Evolutionary conservation across 495 filamentous ascomycete genomes (phyloP).

Genomic region (Penicillium roqueforti): DNA sequence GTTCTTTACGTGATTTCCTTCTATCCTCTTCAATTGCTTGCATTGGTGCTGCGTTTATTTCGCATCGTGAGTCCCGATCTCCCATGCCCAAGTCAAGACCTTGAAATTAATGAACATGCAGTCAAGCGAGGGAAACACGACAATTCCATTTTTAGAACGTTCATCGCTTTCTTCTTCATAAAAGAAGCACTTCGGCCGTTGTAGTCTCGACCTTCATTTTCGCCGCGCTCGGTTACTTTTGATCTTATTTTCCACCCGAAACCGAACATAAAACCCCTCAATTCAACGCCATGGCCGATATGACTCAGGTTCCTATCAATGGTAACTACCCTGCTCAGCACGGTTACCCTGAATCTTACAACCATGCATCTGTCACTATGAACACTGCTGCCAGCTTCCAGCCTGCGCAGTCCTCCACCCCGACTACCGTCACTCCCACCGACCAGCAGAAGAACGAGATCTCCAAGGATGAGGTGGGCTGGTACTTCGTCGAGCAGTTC

Average conservation of each 20-base stretch:
- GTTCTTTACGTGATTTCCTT: constrained; percentile 21
- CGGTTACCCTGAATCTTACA: constrained; percentile 39
- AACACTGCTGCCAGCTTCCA: constrained; percentile 43
- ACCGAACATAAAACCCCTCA: constrained; percentile 12
- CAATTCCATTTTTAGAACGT: constrained; percentile 15
- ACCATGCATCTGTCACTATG: constrained; percentile 32
- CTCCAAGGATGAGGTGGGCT: constrained; percentile 87
- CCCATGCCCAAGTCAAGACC: not conserved
- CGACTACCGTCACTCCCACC: constrained; percentile 37
- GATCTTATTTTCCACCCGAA: constrained; percentile 17
- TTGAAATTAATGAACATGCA: constrained; percentile 11
- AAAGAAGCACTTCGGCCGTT: constrained; percentile 1
- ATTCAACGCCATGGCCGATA: constrained; percentile 40
- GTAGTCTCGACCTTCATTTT: not conserved
- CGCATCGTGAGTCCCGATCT: constrained; percentile 34
- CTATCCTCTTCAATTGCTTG: constrained; percentile 23
- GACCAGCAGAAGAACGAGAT: constrained; percentile 44
- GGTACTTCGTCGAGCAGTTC: constrained; percentile 99
- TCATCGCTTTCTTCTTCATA: constrained; percentile 2
- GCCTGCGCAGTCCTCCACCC: constrained; percentile 43
- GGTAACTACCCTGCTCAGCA: constrained; percentile 44
- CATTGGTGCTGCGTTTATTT: constrained; percentile 25
- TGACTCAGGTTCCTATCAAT: constrained; percentile 43
- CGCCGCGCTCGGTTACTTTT: constrained; percentile 19
- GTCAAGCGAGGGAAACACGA: constrained; percentile 20